Conservation (phyloP, 108 stramenopile species). For the Nitzschia sp. region DNA sequence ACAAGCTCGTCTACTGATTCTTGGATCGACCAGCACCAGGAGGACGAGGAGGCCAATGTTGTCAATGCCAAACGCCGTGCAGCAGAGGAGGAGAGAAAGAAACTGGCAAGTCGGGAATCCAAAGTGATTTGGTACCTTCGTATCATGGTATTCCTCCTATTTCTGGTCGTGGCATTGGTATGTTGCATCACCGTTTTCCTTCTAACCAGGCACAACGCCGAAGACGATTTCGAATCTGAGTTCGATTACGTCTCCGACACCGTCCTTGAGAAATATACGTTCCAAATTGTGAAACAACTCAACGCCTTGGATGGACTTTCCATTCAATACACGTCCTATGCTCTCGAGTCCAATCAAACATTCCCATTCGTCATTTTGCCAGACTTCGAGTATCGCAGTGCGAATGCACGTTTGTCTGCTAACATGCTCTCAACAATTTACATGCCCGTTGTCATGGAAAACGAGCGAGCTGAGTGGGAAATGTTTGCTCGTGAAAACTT, state of each 20-base stretch:
- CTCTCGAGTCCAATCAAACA: not conserved
- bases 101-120: not conserved
- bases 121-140: not conserved
- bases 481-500: constrained; percentile 1
- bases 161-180: not conserved
- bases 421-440: not conserved
- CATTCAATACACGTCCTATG: not conserved
- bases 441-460: constrained; percentile 2
- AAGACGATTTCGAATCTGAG: not conserved
- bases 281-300: not conserved
- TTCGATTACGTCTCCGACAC: not conserved
- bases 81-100: not conserved
- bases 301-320: not conserved
- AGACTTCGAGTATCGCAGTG: constrained; percentile 3
- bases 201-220: not conserved
- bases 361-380: not conserved
- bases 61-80: not conserved
- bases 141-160: not conserved
- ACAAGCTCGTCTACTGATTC: too few relatives aligned
- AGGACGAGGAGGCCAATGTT: too few relatives aligned
- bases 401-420: not conserved
- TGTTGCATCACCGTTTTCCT: not conserved
- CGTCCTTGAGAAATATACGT: not conserved
- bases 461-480: not conserved
- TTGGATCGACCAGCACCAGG: too few relatives aligned